A percentile compares a stretch with the other conserved stretches of the same genome.
Evolutionary conservation across 2,329 filamentous ascomycete genomes (phyloP).

Genomic region (Hypoxylon sp.): DNA sequence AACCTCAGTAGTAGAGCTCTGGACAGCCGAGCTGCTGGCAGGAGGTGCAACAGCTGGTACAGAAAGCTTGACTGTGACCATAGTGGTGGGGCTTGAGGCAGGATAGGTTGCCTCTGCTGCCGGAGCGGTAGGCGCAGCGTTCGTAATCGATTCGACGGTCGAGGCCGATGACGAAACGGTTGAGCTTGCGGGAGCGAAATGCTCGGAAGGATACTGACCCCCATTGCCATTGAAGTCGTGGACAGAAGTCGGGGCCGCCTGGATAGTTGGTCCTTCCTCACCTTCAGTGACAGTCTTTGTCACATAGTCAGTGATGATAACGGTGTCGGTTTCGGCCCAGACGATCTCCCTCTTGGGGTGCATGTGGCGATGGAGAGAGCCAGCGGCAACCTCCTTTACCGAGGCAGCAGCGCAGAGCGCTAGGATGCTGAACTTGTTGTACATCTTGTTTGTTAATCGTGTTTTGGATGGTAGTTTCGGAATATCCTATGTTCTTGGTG

Average conservation of each 20-base stretch:
- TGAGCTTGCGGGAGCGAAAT: constrained; percentile 21
- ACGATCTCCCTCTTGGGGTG: constrained; percentile 52
- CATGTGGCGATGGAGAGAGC: constrained; percentile 49
- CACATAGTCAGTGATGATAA: constrained; percentile 51
- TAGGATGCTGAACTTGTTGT: constrained; percentile 52
- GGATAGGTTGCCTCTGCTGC: constrained; percentile 20
- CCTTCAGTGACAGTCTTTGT: constrained; percentile 51
- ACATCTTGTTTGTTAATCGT: constrained; percentile 46
- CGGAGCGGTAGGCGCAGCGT: constrained; percentile 5
- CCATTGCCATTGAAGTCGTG: constrained; percentile 2
- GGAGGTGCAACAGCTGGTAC: constrained; percentile 23
- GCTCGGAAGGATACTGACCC: constrained; percentile 14
- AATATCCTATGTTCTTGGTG: constrained; percentile 22
- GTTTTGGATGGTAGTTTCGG: constrained; percentile 14
- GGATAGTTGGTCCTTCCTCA: constrained; percentile 41
- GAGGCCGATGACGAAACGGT: constrained; percentile 24
- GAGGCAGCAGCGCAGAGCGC: constrained; percentile 53
- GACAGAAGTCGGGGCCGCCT: constrained; percentile 12
- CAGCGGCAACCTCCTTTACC: constrained; percentile 50
- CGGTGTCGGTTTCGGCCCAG: constrained; percentile 52
- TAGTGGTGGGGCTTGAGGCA: constrained; percentile 47
- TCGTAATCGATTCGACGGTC: constrained; percentile 32
- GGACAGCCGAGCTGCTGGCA: constrained; percentile 1
- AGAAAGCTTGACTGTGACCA: constrained; percentile 47
- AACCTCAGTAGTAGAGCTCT: constrained; percentile 11